Evolutionary conservation across 371 early-diverging fungal genomes (phyloP).

Genomic region (Mortierella sp.): DNA sequence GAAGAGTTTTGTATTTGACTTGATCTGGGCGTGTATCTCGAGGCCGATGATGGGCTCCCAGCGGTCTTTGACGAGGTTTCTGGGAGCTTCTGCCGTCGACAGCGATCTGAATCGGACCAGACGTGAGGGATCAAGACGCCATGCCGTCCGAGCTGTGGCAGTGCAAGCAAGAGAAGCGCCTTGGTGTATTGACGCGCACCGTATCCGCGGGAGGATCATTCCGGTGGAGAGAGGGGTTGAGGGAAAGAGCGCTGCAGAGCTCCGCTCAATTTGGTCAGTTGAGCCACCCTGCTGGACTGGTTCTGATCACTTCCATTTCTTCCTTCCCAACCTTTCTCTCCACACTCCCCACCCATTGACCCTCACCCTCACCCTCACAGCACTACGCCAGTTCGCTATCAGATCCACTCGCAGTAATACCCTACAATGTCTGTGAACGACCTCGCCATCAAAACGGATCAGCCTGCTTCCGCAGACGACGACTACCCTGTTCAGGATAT

Average conservation of each 20-base stretch:
- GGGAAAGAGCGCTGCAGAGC: background rate
- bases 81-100: constrained; percentile 3
- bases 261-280: too few relatives aligned
- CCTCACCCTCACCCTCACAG: background rate
- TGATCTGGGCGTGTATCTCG: constrained; percentile 91
- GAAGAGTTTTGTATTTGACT: constrained; percentile 83
- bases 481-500: constrained; percentile 25
- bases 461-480: constrained; percentile 16
- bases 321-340: background rate
- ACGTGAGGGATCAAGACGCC: background rate
- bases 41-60: constrained; percentile 89
- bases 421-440: constrained; percentile 15
- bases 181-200: background rate
- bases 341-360: background rate
- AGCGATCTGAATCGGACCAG: background rate
- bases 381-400: background rate
- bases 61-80: constrained; percentile 40
- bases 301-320: background rate
- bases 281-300: background rate
- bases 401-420: background rate
- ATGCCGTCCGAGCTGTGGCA: background rate
- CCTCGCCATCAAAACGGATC: constrained; percentile 27
- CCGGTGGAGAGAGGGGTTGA: background rate
- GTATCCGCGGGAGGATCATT: constrained; percentile 22
- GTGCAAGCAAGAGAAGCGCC: background rate